A percentile compares a stretch with the other conserved stretches of the same genome.
These are phyloP conservation scores for Vitis rupestris DNA, from an alignment of 164 flowering plant species.

Conservation along the genomic window DNA sequence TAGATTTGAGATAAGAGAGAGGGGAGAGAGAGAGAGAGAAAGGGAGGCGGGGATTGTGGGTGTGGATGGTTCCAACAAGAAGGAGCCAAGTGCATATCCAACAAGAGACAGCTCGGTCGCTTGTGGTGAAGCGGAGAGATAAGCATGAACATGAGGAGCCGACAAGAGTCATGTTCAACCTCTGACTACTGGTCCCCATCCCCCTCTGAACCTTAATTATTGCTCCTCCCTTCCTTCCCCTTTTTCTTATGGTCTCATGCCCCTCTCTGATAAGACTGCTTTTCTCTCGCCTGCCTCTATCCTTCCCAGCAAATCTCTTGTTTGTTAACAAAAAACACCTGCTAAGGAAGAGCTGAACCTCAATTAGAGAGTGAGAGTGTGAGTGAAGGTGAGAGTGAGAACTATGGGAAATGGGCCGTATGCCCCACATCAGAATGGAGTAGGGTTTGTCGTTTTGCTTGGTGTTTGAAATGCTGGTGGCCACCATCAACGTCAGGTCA, in stretches of 20 bases:
- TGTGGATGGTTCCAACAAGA: conserved; percentile 24
- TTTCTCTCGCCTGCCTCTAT: too few relatives aligned
- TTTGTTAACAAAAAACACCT: too few relatives aligned
- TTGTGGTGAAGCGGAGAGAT: conserved; percentile 33
- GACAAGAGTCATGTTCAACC: too few relatives aligned
- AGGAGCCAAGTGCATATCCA: conserved; percentile 26
- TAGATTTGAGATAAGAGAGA: conserved; percentile 4
- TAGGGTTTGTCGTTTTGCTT: background rate
- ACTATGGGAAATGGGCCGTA: too few relatives aligned
- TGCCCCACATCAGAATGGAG: background rate
- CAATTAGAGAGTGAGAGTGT: background rate
- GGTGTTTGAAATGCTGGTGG: background rate
- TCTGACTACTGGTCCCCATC: too few relatives aligned
- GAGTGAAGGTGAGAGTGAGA: conserved; percentile 6
- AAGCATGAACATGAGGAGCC: background rate
- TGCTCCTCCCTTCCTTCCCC: too few relatives aligned
- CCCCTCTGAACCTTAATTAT: too few relatives aligned
- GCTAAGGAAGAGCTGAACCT: too few relatives aligned
- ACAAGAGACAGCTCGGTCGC: conserved; percentile 56
- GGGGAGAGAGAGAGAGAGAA: conserved; percentile 8
- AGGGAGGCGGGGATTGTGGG: conserved; percentile 9
- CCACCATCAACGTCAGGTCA: too few relatives aligned
- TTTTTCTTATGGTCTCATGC: too few relatives aligned
- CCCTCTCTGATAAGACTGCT: too few relatives aligned
- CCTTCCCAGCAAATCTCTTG: too few relatives aligned